Percentiles rank a stretch among this genome's conserved stretches.
Evolutionary conservation across 176 grass and related monocot species (phyloP).

Genomic region (Dendrocalamus sinicus): DNA sequence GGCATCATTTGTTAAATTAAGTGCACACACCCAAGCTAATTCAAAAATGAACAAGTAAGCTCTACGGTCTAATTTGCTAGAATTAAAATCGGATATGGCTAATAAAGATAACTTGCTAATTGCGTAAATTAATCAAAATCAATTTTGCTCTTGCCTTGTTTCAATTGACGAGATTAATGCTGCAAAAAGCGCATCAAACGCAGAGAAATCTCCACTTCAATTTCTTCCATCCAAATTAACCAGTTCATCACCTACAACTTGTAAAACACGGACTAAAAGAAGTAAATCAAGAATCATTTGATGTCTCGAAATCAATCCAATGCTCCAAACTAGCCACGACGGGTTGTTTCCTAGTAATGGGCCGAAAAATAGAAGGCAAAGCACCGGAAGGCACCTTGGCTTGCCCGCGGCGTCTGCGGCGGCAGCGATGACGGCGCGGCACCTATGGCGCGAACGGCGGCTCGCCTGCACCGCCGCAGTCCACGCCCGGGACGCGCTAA

Average conservation of each 20-base stretch:
- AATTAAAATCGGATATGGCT: background rate
- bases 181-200: background rate
- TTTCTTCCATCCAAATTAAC: background rate
- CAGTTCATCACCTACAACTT: too few species aligned
- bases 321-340: background rate
- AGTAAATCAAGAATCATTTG: background rate
- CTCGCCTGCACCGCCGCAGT: conserved; percentile 4
- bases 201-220: background rate
- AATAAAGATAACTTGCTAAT: background rate
- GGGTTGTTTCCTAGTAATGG: background rate
- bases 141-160: background rate
- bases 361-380: background rate
- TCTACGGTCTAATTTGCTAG: background rate
- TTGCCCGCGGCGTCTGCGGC: conserved; percentile 22
- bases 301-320: background rate
- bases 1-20: background rate
- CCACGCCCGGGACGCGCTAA: conserved; percentile 7
- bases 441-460: conserved; percentile 43
- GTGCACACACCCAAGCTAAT: background rate
- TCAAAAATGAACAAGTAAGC: background rate
- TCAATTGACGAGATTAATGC: background rate
- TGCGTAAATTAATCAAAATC: background rate
- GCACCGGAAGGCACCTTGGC: conserved; percentile 16
- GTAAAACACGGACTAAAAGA: background rate
- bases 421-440: conserved; percentile 6